Evolutionary conservation across 768 basidiomycete species (phyloP).

Genomic region (Tulasnella sp.): DNA sequence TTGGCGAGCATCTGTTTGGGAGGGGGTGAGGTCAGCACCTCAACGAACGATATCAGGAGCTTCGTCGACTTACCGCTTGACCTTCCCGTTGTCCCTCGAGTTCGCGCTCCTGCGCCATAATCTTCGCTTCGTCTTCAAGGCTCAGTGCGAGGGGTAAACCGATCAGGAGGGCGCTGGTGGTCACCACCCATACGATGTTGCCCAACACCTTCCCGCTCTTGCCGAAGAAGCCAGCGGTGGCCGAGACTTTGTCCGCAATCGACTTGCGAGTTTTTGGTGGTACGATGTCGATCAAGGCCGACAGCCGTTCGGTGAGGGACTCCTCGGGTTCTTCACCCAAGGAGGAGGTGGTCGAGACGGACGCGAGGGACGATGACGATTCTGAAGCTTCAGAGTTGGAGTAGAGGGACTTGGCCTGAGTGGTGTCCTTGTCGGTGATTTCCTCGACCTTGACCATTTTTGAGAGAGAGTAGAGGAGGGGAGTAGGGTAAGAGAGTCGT

Average conservation of each 20-base stretch:
- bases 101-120: slow-evolving; percentile 91
- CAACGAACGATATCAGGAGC: too few species aligned
- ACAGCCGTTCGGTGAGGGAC: slow-evolving; percentile 79
- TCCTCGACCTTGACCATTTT: slow-evolving; percentile 92
- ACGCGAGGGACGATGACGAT: slow-evolving; percentile 64
- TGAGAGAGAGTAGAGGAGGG: not conserved
- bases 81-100: slow-evolving; percentile 39
- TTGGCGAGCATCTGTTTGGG: slow-evolving; percentile 31
- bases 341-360: slow-evolving; percentile 54
- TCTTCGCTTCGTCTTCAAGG: slow-evolving; percentile 93
- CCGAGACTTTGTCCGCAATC: slow-evolving; percentile 59
- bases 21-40: not conserved
- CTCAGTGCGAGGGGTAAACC: slow-evolving; percentile 89
- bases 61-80: slow-evolving; percentile 13
- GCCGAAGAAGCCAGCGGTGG: slow-evolving; percentile 61
- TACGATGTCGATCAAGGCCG: slow-evolving; percentile 92
- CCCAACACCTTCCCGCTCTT: slow-evolving; percentile 70
- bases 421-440: slow-evolving; percentile 42
- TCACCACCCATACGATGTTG: slow-evolving; percentile 90
- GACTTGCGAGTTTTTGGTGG: slow-evolving; percentile 82
- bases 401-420: slow-evolving; percentile 58
- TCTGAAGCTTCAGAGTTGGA: slow-evolving; percentile 60
- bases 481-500: slow-evolving; percentile 4
- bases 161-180: slow-evolving; percentile 88
- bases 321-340: slow-evolving; percentile 55